Evolutionary conservation across 73 alveolate genomes (phyloP).

Genomic region (Paramecium tetraurelia): DNA sequence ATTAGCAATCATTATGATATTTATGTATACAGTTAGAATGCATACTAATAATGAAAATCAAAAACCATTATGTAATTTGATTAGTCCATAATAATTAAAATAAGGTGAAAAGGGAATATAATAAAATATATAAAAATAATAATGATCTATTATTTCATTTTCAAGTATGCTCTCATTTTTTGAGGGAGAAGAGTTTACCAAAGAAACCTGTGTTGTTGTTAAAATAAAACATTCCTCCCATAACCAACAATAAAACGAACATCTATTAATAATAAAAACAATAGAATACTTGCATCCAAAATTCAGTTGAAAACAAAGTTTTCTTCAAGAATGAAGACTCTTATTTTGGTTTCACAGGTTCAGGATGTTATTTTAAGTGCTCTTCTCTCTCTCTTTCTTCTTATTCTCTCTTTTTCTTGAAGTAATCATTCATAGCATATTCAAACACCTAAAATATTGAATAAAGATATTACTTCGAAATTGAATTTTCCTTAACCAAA

Average conservation of each 20-base stretch:
- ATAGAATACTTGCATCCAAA: constrained; percentile 44
- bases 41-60: no score
- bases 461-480: constrained; percentile 15
- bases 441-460: constrained; percentile 39
- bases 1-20: neutral
- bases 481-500: constrained; percentile 59
- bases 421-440: constrained; percentile 61
- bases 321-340: neutral
- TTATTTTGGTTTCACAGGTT: constrained; percentile 21
- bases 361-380: constrained; percentile 25
- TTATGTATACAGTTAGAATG: neutral
- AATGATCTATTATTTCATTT: neutral
- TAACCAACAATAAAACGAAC: neutral
- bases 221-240: constrained; percentile 51
- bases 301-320: constrained; percentile 37
- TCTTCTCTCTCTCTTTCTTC: constrained; percentile 61
- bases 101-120: neutral
- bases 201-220: constrained; percentile 12
- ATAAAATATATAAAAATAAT: neutral
- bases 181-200: constrained; percentile 27
- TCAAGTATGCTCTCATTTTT: constrained; percentile 4
- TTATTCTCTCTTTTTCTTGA: constrained; percentile 59
- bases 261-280: neutral
- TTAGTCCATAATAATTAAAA: neutral
- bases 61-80: neutral